Percentiles rank a stretch among this genome's conserved stretches.
phyloP scores from a whole-genome alignment of 148 eudicot species.

The Rhododendron simsii region DNA sequence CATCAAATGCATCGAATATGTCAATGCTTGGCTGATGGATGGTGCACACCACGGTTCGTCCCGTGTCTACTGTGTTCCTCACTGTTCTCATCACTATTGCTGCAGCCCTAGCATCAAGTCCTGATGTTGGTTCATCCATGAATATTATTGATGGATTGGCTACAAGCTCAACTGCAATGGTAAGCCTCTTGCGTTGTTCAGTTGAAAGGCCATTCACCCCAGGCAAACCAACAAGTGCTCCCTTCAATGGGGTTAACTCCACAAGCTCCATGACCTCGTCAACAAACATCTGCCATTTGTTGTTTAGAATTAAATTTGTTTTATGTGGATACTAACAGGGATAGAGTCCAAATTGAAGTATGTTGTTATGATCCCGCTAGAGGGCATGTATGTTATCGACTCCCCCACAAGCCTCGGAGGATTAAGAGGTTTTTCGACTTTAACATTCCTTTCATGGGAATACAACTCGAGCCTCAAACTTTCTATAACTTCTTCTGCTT shows the following conservation, averaged over 20 bases:
- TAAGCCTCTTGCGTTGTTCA: constrained; percentile 56
- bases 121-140: constrained; percentile 71
- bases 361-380: neutral
- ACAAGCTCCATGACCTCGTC: constrained; percentile 62
- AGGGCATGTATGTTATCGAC: neutral
- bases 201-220: constrained; percentile 59
- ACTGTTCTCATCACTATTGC: constrained; percentile 68
- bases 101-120: constrained; percentile 65
- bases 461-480: neutral
- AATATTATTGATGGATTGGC: constrained; percentile 65
- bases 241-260: constrained; percentile 42
- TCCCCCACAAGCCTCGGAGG: neutral
- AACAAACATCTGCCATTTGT: constrained; percentile 40
- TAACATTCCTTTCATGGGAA: neutral
- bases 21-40: constrained; percentile 69
- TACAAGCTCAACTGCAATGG: constrained; percentile 59
- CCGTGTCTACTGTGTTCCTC: constrained; percentile 60
- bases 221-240: constrained; percentile 49
- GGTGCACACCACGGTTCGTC: constrained; percentile 63
- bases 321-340: neutral
- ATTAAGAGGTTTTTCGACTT: neutral
- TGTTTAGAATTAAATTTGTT: neutral
- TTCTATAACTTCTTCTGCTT: neutral
- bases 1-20: constrained; percentile 58
- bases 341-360: neutral